Base-by-base conservation (phyloP, 768 basidiomycete genomes). In the Galerina sulciceps region DNA sequence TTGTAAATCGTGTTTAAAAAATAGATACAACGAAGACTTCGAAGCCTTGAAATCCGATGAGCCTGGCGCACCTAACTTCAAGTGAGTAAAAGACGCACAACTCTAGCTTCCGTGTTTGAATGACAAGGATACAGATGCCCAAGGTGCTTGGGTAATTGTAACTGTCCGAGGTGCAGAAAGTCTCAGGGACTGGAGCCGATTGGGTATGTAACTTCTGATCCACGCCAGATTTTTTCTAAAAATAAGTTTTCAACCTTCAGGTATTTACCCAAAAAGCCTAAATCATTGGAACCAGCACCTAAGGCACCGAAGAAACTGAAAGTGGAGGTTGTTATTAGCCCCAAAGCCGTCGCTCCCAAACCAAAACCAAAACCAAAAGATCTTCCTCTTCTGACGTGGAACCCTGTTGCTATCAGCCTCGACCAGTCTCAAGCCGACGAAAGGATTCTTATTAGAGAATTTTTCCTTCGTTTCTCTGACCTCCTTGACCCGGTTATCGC, bases 391-490 rank as follows among this genome's bases (percentile, higher is more conserved):
- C 74, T 87, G 40, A 72, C 73, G 46, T 93, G 91, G 91, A 81
- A 74, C 4, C 65, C 68, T 6, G 67, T 90, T 6, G 75, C 75
- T 1, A 75, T 79, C 11, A 64, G 62, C 31, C 73, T 89, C 13
- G 71, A 76, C 5, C 73, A 76, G 38, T 66, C 75, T 0, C 81
- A 84, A 40, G 84, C 81, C 1, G 80, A 89, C 60, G 78, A 81
- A 23, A 85, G 91, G 10, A 81, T 93, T 46, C 76, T 84, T 63
- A 87, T 93, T 42, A 85, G 91, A 56, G 91, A 93, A 71, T 94
- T 92, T 68, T 67, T 84, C 10, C 67, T 89, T 46, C 81, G 91
- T 35, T 93, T 93, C 61, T 75, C 78, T 1, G 74, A 77, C 26
- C 55, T 84, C 14, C 70, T 87, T 63, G 82, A 85, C 23, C 76